Base-by-base conservation (phyloP, 495 filamentous ascomycete genomes). In the Chaetomium tenue region DNA sequence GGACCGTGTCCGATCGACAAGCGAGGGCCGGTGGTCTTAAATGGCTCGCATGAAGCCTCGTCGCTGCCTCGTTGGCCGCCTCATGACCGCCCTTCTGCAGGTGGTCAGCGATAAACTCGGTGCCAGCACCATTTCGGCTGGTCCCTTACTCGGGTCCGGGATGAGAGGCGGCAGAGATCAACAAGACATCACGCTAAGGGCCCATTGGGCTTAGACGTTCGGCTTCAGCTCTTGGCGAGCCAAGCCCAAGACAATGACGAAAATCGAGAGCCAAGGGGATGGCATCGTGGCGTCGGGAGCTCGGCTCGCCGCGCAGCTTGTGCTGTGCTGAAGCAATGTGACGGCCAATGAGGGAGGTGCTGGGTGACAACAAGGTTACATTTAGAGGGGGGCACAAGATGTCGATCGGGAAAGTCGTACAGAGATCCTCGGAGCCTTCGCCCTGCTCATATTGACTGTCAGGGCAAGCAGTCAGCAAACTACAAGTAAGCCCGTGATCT, bases 171-270 rank as follows among this genome's bases (percentile, higher is more conserved):
- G 57, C 6, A 9, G 42, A 39, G 50, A 63, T 54, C 52, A 9
- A 33, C 52, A 18, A 2, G 13, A 37, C 42, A 16, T 30, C 2
- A 25, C 51, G 26, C 53, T 63, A 63, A n/a, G 33, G 25, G 44
- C 53, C 0, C 2, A 63, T 63, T 20, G 51, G 60, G 60, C 23
- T 47, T 33, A 59, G 25, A 39, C 11, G 28, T 26, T 26, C 15
- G 13, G n/a, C 54, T n/a, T 63, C 61, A 63, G 61, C 61, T 63
- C 52, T 58, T 57, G 61, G 61, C 61, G 22, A 26, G 40, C 16
- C 58, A 20, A 51, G 30, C 58, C 47, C 30, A 22, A 26, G 30
- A 30, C 13, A 16, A 15, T 1, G 6, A 5, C 25, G n/a, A 42
- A 23, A 20, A 28, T 42, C 37, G 11, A 57, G 15, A 28, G 39